Conservation (phyloP, 768 basidiomycete species). For the Kwoniella pini region DNA sequence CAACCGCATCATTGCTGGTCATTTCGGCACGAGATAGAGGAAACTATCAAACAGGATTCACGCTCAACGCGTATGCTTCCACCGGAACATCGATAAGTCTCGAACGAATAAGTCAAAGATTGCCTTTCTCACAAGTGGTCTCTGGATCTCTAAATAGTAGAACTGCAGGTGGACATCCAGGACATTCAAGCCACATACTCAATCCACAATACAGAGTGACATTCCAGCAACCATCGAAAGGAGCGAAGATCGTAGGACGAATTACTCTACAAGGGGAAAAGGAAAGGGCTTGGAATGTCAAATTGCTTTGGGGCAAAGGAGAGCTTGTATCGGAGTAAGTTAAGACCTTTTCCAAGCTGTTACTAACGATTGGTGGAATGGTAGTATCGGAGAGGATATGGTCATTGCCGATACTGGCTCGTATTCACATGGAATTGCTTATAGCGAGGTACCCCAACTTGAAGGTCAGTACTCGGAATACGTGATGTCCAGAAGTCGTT, state of each 20-base stretch:
- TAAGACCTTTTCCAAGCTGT: not conserved
- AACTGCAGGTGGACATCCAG: slow-evolving; percentile 81
- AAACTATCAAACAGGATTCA: slow-evolving; percentile 45
- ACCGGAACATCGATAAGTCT: slow-evolving; percentile 17
- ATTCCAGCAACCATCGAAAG: slow-evolving; percentile 57
- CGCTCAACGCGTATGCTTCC: slow-evolving; percentile 34
- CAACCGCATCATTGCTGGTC: slow-evolving; percentile 19
- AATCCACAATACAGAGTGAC: slow-evolving; percentile 85
- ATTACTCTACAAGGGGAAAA: slow-evolving; percentile 63
- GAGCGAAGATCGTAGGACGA: slow-evolving; percentile 52
- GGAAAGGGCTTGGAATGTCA: slow-evolving; percentile 72
- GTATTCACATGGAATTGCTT: slow-evolving; percentile 76
- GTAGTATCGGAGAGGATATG: slow-evolving; percentile 64
- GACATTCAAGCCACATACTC: slow-evolving; percentile 75
- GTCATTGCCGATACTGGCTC: slow-evolving; percentile 72
- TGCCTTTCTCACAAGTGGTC: slow-evolving; percentile 51
- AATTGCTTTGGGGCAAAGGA: slow-evolving; percentile 73
- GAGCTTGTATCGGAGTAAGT: slow-evolving; percentile 73
- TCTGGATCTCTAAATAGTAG: slow-evolving; percentile 66
- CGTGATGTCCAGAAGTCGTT: not conserved
- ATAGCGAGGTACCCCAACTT: slow-evolving; percentile 59
- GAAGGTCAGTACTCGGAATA: slow-evolving; percentile 58
- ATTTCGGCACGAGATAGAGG: slow-evolving; percentile 44
- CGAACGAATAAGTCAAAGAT: slow-evolving; percentile 26
- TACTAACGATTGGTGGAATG: not conserved